Conservation (phyloP, 495 filamentous ascomycete genomes). For the Aspergillus bridgeri region DNA sequence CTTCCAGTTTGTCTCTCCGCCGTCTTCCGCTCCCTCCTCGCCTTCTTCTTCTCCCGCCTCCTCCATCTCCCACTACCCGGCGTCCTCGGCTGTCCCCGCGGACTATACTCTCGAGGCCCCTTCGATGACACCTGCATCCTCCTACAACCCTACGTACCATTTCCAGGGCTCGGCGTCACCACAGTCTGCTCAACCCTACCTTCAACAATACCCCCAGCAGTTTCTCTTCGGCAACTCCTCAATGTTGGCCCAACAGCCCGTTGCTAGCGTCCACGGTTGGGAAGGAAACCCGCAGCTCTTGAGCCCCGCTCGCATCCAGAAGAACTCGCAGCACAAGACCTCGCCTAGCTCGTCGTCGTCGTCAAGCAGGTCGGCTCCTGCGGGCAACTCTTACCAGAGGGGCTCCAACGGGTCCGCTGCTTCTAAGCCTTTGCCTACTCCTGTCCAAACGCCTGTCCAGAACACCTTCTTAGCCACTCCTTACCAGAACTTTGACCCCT, state of each 20-base stretch:
- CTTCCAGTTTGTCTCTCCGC: constrained; percentile 38
- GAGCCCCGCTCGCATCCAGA: constrained; percentile 37
- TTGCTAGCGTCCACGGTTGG: constrained; percentile 40
- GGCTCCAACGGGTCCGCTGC: constrained; percentile 26
- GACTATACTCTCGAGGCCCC: constrained; percentile 39
- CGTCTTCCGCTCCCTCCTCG: constrained; percentile 40
- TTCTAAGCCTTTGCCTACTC: constrained; percentile 48
- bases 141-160: constrained; percentile 43
- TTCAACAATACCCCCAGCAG: constrained; percentile 26
- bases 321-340: constrained; percentile 35
- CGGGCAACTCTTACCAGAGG: constrained; percentile 30
- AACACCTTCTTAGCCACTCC: constrained; percentile 41
- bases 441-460: constrained; percentile 44
- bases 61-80: constrained; percentile 32
- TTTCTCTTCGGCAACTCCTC: constrained; percentile 32
- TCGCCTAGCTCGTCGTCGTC: constrained; percentile 30
- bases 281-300: constrained; percentile 41
- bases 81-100: constrained; percentile 22
- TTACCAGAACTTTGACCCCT: constrained; percentile 47
- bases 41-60: constrained; percentile 40
- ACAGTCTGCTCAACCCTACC: constrained; percentile 20
- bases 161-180: constrained; percentile 34
- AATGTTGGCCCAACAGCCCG: constrained; percentile 44
- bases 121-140: constrained; percentile 46
- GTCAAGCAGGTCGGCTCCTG: constrained; percentile 31